phyloP scores from a whole-genome alignment of 2,329 filamentous ascomycete genomes.

The Colletotrichum chlorophyti region DNA sequence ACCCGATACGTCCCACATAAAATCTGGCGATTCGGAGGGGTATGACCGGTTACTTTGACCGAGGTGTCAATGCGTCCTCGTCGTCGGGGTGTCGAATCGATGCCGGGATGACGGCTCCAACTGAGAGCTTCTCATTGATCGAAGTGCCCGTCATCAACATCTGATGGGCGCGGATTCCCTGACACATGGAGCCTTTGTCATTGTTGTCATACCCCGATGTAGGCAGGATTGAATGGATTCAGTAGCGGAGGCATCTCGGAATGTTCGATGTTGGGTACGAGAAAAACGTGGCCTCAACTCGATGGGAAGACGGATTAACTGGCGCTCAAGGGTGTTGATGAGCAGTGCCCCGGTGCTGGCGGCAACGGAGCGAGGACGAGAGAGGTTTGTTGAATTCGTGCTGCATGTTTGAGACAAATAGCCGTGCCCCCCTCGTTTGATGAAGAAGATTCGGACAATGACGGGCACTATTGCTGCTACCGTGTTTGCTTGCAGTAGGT shows the following conservation, averaged over 20 bases:
- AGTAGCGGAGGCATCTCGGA: conserved; percentile 4
- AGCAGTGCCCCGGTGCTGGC: too few species aligned
- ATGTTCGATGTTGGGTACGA: neutral
- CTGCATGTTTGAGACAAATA: too few species aligned
- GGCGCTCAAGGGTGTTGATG: conserved; percentile 9
- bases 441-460: too few species aligned
- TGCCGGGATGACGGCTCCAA: conserved; percentile 8
- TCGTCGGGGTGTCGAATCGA: conserved; percentile 5
- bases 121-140: neutral
- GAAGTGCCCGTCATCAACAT: neutral
- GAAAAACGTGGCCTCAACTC: conserved; percentile 1
- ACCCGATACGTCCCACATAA: conserved; percentile 11
- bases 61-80: conserved; percentile 18
- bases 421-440: too few species aligned
- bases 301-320: neutral
- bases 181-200: too few species aligned
- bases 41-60: conserved; percentile 23
- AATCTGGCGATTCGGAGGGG: conserved; percentile 22
- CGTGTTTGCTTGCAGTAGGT: too few species aligned
- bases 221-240: neutral
- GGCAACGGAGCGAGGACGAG: too few species aligned
- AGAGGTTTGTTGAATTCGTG: too few species aligned
- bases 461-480: too few species aligned
- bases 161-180: conserved; percentile 3
- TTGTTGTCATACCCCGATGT: too few species aligned